These are phyloP conservation scores for sorghum (Sorghum bicolor) DNA, from an alignment of 176 grass and related monocot species.

Conservation along the genomic window DNA sequence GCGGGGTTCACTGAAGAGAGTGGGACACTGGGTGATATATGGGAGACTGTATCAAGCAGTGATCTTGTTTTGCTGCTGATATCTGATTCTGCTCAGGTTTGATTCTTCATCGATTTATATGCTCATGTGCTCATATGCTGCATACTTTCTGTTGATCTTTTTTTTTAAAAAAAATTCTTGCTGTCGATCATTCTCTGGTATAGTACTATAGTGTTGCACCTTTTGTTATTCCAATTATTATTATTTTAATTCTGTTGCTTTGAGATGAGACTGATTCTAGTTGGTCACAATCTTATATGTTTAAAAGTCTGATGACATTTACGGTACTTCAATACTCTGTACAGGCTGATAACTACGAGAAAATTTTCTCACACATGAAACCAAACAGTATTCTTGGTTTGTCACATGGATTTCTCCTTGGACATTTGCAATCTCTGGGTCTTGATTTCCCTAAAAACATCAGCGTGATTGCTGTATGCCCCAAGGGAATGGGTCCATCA, in stretches of 20 bases:
- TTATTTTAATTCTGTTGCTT: not conserved
- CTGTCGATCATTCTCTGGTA: not conserved
- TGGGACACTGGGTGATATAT: constrained; percentile 80
- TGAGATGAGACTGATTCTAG: not conserved
- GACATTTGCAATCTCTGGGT: constrained; percentile 67
- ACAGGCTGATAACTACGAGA: constrained; percentile 85
- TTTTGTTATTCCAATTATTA: not conserved
- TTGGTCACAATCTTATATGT: not conserved
- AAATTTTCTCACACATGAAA: constrained; percentile 90
- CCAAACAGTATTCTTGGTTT: constrained; percentile 84
- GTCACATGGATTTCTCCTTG: constrained; percentile 84
- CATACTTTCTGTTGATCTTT: not conserved
- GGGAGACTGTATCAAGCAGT: constrained; percentile 64
- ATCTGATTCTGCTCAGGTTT: constrained; percentile 83
- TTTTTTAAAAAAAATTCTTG: no score
- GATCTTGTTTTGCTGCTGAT: constrained; percentile 81
- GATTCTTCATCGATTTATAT: constrained; percentile 21
- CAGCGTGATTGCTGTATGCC: constrained; percentile 81
- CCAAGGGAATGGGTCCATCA: constrained; percentile 89
- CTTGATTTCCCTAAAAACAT: constrained; percentile 83
- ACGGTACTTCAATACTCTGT: constrained; percentile 5
- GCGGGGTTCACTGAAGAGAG: constrained; percentile 79
- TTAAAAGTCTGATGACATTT: not conserved
- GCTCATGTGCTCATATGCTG: not conserved
- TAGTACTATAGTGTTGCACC: not conserved